phyloP scores from a whole-genome alignment of 2,329 filamentous ascomycete species.

The Diaporthe ampelina region DNA sequence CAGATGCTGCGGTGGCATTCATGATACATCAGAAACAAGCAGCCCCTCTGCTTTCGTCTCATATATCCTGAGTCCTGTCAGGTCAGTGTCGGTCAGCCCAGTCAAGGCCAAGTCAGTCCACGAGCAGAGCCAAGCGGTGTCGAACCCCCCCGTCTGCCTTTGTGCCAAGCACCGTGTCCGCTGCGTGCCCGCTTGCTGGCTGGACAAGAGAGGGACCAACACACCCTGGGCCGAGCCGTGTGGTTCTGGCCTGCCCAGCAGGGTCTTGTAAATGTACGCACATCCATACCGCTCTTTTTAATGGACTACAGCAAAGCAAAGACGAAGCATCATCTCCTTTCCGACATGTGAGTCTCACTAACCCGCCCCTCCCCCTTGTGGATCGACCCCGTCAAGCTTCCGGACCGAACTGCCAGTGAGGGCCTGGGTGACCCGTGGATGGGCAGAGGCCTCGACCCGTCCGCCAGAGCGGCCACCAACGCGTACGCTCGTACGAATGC shows the following conservation, averaged over 20 bases:
- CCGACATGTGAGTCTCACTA: constrained; percentile 27
- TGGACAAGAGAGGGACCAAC: constrained; percentile 2
- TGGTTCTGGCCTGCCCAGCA: neutral
- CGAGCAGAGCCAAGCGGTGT: constrained; percentile 16
- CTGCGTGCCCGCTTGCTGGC: neutral
- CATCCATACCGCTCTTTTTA: neutral
- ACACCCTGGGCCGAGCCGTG: constrained; percentile 1
- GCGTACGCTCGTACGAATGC: constrained; percentile 29
- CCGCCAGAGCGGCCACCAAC: constrained; percentile 33
- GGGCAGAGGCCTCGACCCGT: constrained; percentile 19
- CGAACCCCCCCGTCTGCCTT: constrained; percentile 10
- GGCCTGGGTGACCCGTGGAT: neutral
- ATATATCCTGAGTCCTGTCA: neutral
- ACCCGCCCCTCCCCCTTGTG: neutral
- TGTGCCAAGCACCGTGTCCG: constrained; percentile 9
- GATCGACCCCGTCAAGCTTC: neutral
- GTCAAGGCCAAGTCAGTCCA: constrained; percentile 6
- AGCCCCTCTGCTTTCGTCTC: neutral
- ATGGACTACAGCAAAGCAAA: constrained; percentile 2
- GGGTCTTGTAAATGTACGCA: too few species aligned
- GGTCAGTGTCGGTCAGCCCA: neutral
- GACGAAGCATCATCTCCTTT: constrained; percentile 3
- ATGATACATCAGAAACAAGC: neutral
- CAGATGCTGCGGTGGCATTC: constrained; percentile 23
- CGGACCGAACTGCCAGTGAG: constrained; percentile 5